phyloP scores from a whole-genome alignment of 2,329 filamentous ascomycete species.

The Sporothrix variecibatus region DNA sequence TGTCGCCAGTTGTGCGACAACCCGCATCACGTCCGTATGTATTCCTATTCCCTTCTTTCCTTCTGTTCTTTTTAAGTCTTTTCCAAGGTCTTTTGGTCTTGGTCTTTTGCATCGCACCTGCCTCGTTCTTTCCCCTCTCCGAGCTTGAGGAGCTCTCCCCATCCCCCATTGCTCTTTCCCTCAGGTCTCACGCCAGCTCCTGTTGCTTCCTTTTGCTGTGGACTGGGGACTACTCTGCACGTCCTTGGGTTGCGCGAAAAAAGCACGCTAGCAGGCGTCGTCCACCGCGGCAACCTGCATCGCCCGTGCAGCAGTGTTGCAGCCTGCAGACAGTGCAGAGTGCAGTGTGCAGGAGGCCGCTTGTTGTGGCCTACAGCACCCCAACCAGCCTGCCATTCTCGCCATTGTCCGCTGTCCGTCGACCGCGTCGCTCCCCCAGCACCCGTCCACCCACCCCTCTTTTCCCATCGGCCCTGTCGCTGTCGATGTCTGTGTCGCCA shows the following conservation, averaged over 20 bases:
- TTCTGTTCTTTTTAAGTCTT: neutral
- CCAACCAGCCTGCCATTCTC: neutral
- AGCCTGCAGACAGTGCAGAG: neutral
- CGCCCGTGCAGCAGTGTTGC: constrained; percentile 1
- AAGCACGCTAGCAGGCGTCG: constrained; percentile 21
- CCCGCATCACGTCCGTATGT: neutral
- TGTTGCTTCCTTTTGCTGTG: neutral
- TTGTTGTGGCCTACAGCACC: neutral
- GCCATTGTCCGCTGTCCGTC: neutral
- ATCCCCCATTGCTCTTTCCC: neutral
- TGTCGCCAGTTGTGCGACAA: constrained; percentile 6
- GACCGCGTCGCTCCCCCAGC: neutral
- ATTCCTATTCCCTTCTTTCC: neutral
- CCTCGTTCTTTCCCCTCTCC: neutral
- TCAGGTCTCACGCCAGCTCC: constrained; percentile 13
- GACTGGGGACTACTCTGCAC: neutral
- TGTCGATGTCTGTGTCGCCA: neutral
- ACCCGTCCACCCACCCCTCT: neutral
- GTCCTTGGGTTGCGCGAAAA: constrained; percentile 4
- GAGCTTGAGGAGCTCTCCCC: neutral
- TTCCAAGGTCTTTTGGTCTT: neutral
- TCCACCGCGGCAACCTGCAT: constrained; percentile 19
- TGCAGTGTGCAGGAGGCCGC: constrained; percentile 21
- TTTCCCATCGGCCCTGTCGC: neutral
- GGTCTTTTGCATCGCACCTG: neutral